A percentile compares a stretch with the other conserved stretches of the same genome.
Evolutionary conservation across 495 filamentous ascomycete species (phyloP).

Genomic region (Talaromyces proteolyticus): DNA sequence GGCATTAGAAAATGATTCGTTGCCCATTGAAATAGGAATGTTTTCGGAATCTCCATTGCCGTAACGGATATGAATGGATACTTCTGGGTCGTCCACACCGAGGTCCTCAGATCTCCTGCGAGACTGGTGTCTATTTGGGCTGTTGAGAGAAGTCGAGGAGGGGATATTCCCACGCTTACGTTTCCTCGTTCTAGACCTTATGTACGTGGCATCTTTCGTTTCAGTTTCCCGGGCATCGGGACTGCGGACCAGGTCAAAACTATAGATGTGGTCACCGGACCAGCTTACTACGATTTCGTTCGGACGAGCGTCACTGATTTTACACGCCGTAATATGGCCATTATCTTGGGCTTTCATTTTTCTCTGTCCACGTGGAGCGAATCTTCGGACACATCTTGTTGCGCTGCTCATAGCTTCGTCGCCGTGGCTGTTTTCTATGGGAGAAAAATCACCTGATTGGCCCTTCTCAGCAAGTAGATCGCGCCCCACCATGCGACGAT

Average conservation of each 20-base stretch:
- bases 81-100: slow-evolving; percentile 22
- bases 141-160: slow-evolving; percentile 34
- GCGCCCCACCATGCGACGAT: slow-evolving; percentile 66
- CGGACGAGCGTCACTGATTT: slow-evolving; percentile 72
- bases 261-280: slow-evolving; percentile 71
- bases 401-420: slow-evolving; percentile 56
- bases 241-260: slow-evolving; percentile 62
- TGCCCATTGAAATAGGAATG: slow-evolving; percentile 32
- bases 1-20: slow-evolving; percentile 20
- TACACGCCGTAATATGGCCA: slow-evolving; percentile 71
- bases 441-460: slow-evolving; percentile 23
- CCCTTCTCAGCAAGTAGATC: slow-evolving; percentile 52
- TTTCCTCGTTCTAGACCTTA: slow-evolving; percentile 34
- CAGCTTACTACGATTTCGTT: slow-evolving; percentile 72
- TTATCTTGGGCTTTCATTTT: slow-evolving; percentile 47
- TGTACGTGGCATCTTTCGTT: slow-evolving; percentile 4
- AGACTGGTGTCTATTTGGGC: slow-evolving; percentile 25
- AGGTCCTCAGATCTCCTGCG: slow-evolving; percentile 26
- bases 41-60: slow-evolving; percentile 58
- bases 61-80: slow-evolving; percentile 51
- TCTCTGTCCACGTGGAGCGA: slow-evolving; percentile 55
- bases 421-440: slow-evolving; percentile 31
- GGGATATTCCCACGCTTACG: slow-evolving; percentile 48
- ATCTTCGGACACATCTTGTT: slow-evolving; percentile 64
- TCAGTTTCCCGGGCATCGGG: slow-evolving; percentile 46